Base-by-base conservation (phyloP, 768 basidiomycete genomes). In the Baorangia bicolor region DNA sequence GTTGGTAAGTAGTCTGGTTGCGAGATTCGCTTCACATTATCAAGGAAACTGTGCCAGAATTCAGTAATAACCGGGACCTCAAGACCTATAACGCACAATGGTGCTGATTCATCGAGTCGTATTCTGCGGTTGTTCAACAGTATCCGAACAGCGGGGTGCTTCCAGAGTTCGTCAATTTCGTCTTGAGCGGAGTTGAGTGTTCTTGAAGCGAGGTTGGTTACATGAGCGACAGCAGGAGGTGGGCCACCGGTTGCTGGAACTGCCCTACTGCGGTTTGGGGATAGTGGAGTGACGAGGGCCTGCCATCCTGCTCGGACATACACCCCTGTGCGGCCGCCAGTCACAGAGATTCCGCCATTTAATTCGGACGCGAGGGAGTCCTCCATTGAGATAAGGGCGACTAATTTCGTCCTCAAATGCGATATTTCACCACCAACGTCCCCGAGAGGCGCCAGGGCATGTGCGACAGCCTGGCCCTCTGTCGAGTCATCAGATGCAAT, bases 271-370 rank as follows among this genome's bases (percentile, higher is more conserved):
- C 71, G 79, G 61, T 77, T 78, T 63, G 66, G 70, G 42, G 70
- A 71, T 28, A 71, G 57, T 39, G 71, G 69, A 46, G 78, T 77
- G 41, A 83, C 76, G 35, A 87, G 74, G 0, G 80, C 75, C 66
- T 89, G 88, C 88, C 88, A 90, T 16, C 88, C 88, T 4, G 81
- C 74, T 23, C 88, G 85, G 38, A 92, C 85, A 59, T 77, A 88
- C 9, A 86, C 83, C 51, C 83, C 86, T 0, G 77, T 75, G 16
- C 81, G 78, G 21, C 84, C 81, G n/a, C 85, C 83, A 0, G 79
- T 68, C 20, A 88, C 77, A 6, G 81, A 77, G 20, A 87, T 70
- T 2, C 88, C 88, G 5, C 81, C 84, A 60, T 78, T 85, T 30
- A 92, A 74, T 65, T 90, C 86, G 5, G 84, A 79, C 0, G 85